Evolutionary conservation across 176 grass and related monocot genomes (phyloP), one percentile per base, ranked within the genome.

Genomic region (Paspalum vaginatum): DNA sequence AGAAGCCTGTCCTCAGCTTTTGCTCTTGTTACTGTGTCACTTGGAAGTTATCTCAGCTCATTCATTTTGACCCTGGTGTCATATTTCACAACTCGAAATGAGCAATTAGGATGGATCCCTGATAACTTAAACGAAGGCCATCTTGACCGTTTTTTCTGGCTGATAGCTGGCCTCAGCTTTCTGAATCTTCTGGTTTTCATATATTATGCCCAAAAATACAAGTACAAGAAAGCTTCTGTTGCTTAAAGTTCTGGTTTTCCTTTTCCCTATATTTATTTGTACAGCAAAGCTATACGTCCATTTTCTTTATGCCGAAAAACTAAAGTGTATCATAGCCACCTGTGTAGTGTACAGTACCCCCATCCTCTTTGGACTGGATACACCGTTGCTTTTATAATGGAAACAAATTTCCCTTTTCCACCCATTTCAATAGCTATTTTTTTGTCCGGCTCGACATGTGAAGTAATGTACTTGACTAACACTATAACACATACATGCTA

Each of bases 61-160:
- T 90, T 97, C 53, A 91, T 94, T 16, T 38, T 97, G 82, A 94
- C 89, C 11, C 24, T 89, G 1, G 89, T 94, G 22, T 74, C 87
- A 7, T 83, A 57, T 67, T 42, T 94, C 17, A 97, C 94, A 4
- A 86, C 83, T 58, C 65, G 48, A 58, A 80, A 73, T 53, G 85
- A 70, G 0, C 62, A 90, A 60, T n/a, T 17, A 16, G 88, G 86
- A 70, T 97, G 94, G 94, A 91, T 97, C 37, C 91, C 94, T n/a
- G 94, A 97, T 72, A 91, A 97, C 74, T 73, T 97, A 63, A 97
- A 97, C 24, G 91, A 94, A 87, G 94, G 94, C 37, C 91, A 97
- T 77, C 85, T 97, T 14, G 94, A 97, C 63, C 79, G 88, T 6
- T 97, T 92, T 76, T 94, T 97, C 75, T 88, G 89, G 91, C 87